A percentile compares a stretch with the other conserved stretches of the same genome.
phyloP scores from a whole-genome alignment of 2,329 filamentous ascomycete genomes.

The Plectosphaerella sp. region DNA sequence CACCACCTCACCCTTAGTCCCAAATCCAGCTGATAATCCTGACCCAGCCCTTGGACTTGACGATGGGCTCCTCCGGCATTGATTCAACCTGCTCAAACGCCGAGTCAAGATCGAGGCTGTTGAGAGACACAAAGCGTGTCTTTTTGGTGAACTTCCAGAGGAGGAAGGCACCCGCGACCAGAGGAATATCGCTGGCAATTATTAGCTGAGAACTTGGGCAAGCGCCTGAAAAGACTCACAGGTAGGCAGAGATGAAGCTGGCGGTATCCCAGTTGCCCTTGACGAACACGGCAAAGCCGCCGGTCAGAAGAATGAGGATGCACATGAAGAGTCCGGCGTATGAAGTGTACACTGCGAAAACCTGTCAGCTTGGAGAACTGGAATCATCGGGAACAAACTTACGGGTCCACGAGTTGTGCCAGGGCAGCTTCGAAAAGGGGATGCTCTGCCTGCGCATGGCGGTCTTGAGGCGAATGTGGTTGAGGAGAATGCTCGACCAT shows the following conservation, averaged over 20 bases:
- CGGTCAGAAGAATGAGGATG: slow-evolving; percentile 63
- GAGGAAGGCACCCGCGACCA: slow-evolving; percentile 51
- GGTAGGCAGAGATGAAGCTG: slow-evolving; percentile 56
- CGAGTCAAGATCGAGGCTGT: slow-evolving; percentile 45
- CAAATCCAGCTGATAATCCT: slow-evolving; percentile 29
- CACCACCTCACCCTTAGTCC: slow-evolving; percentile 18
- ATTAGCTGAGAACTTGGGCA: slow-evolving; percentile 9
- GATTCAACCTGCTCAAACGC: slow-evolving; percentile 44
- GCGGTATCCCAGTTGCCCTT: slow-evolving; percentile 53
- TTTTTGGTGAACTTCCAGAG: slow-evolving; percentile 65
- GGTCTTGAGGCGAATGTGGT: slow-evolving; percentile 52
- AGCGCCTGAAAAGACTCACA: slow-evolving; percentile 39
- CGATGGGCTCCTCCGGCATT: slow-evolving; percentile 21
- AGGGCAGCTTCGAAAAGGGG: slow-evolving; percentile 45
- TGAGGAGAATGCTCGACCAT: slow-evolving; percentile 57
- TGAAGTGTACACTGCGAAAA: slow-evolving; percentile 50
- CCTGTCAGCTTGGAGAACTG: not conserved
- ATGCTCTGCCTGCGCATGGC: slow-evolving; percentile 54
- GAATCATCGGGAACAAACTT: slow-evolving; percentile 19
- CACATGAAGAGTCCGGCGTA: slow-evolving; percentile 56
- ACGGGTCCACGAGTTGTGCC: slow-evolving; percentile 61
- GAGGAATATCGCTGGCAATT: slow-evolving; percentile 48
- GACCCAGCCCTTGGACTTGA: slow-evolving; percentile 20
- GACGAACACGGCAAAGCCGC: slow-evolving; percentile 62
- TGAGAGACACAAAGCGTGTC: slow-evolving; percentile 48